Conservation (phyloP, 163 green algal species). For the Smithsoniella earleae region DNA sequence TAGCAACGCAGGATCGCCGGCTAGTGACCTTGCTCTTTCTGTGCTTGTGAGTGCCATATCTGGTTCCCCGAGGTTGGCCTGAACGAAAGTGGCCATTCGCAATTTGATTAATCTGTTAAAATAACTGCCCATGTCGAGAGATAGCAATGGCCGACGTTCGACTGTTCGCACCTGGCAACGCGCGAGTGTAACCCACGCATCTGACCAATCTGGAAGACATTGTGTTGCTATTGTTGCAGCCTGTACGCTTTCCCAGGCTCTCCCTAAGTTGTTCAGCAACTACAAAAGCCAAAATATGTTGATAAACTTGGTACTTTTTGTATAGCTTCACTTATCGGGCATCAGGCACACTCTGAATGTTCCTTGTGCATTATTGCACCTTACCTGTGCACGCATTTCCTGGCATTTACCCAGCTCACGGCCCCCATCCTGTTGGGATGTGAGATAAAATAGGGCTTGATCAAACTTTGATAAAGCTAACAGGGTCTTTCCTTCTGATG, state of each 20-base stretch:
- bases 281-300: not conserved
- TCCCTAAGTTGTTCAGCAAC: not conserved
- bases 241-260: conserved; percentile 12
- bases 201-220: not conserved
- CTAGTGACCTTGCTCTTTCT: not conserved
- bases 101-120: no score
- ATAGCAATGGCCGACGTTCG: no score
- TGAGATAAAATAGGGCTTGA: conserved; percentile 21
- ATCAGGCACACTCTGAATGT: not conserved
- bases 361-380: not conserved
- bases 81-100: no score
- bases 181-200: conserved; percentile 21
- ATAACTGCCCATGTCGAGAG: no score
- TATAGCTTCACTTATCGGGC: not conserved
- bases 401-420: conserved; percentile 2
- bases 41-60: not conserved
- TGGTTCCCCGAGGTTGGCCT: conserved; percentile 25
- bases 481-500: not conserved
- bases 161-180: conserved; percentile 11
- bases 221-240: conserved; percentile 1
- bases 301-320: not conserved
- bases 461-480: conserved; percentile 13
- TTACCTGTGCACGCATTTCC: conserved; percentile 21
- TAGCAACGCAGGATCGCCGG: not conserved
- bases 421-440: no score